These are phyloP conservation scores for Gnomoniopsis smithogilvyi DNA, from an alignment of 2,329 filamentous ascomycete species.

Conservation along the genomic window DNA sequence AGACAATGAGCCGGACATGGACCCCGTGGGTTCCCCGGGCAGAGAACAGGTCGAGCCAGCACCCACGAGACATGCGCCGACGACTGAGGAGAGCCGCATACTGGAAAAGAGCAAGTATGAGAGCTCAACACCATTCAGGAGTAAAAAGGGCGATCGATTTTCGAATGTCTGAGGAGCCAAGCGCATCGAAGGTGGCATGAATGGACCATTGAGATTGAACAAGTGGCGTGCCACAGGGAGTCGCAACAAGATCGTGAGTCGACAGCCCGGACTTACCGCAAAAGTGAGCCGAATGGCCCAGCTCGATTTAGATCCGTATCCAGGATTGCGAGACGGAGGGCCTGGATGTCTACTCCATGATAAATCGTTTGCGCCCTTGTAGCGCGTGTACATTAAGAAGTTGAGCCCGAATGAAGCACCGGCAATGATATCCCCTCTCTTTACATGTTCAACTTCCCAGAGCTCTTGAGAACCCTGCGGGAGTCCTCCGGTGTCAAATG, in stretches of 20 bases:
- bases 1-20: slow-evolving; percentile 51
- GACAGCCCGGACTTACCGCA: not conserved
- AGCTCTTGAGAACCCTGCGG: too few relatives aligned
- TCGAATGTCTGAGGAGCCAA: slow-evolving; percentile 38
- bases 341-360: not conserved
- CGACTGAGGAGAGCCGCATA: slow-evolving; percentile 64
- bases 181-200: not conserved
- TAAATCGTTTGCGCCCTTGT: not conserved
- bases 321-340: not conserved
- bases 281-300: not conserved
- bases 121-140: slow-evolving; percentile 69
- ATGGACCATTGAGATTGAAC: not conserved
- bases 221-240: not conserved
- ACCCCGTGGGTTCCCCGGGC: slow-evolving; percentile 60
- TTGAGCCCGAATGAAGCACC: not conserved
- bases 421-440: not conserved
- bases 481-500: too few relatives aligned
- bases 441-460: not conserved
- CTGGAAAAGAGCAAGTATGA: slow-evolving; percentile 89
- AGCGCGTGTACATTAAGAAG: not conserved
- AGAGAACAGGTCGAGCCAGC: slow-evolving; percentile 79
- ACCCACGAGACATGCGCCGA: slow-evolving; percentile 75
- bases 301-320: not conserved
- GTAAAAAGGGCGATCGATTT: slow-evolving; percentile 84
- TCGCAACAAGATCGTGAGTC: not conserved